A percentile compares a stretch with the other conserved stretches of the same genome.
Conservation (phyloP, 1,284 basidiomycete species). For the Vanrija sp. region DNA sequence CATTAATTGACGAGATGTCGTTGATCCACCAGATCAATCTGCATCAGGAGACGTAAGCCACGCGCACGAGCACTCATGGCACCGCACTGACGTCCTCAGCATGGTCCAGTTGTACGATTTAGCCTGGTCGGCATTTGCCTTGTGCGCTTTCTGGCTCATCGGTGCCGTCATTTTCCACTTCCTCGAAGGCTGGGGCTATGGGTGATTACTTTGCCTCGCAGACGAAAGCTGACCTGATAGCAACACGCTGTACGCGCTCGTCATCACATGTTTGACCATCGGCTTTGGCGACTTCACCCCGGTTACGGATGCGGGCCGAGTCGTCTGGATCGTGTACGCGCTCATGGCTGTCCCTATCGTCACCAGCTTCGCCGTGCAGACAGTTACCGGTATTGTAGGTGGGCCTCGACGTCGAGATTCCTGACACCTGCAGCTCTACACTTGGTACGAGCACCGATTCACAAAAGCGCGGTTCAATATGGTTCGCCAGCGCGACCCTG, state of each 20-base stretch:
- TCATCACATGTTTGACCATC: conserved; percentile 46
- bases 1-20: conserved; percentile 45
- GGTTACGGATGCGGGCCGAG: conserved; percentile 32
- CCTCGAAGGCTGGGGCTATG: conserved; percentile 47
- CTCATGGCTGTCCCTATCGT: conserved; percentile 51
- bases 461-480: conserved; percentile 6
- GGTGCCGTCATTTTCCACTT: conserved; percentile 43
- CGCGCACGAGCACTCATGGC: not conserved
- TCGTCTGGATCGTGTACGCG: conserved; percentile 50
- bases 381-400: conserved; percentile 48
- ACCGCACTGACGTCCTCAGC: conserved; percentile 16
- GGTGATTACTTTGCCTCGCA: conserved; percentile 12
- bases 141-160: conserved; percentile 46
- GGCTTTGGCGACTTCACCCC: conserved; percentile 47
- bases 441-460: conserved; percentile 16
- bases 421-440: conserved; percentile 12
- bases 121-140: conserved; percentile 36
- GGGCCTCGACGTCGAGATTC: not conserved
- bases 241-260: conserved; percentile 31
- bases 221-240: conserved; percentile 8
- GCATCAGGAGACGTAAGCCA: conserved; percentile 40
- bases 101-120: conserved; percentile 46
- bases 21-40: conserved; percentile 44
- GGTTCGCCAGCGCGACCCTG: conserved; percentile 22
- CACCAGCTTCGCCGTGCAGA: conserved; percentile 51